Conservation (phyloP, 768 basidiomycete species). For the Strobilomyces echinocephalus region DNA sequence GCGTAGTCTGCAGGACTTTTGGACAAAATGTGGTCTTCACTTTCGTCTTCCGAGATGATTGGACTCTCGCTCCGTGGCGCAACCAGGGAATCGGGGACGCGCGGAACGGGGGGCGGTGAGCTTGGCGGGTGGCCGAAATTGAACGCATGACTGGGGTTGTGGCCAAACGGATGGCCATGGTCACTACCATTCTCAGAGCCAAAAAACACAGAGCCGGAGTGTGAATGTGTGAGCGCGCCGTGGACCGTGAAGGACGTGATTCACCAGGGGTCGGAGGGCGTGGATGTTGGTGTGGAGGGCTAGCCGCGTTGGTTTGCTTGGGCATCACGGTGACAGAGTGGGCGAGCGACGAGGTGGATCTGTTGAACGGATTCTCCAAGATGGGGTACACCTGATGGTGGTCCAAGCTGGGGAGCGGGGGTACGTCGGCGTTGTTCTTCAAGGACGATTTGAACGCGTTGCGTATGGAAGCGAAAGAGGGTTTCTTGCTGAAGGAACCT, state of each 20-base stretch:
- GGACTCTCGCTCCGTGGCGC: slow-evolving; percentile 50
- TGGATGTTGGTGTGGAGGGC: slow-evolving; percentile 43
- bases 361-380: slow-evolving; percentile 78
- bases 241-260: slow-evolving; percentile 26
- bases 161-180: slow-evolving; percentile 41
- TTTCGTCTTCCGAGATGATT: slow-evolving; percentile 56
- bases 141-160: slow-evolving; percentile 24
- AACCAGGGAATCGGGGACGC: slow-evolving; percentile 61
- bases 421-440: slow-evolving; percentile 56
- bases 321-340: slow-evolving; percentile 38
- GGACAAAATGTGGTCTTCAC: slow-evolving; percentile 56
- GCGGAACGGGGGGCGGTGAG: slow-evolving; percentile 76
- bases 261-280: slow-evolving; percentile 61
- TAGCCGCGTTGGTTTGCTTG: slow-evolving; percentile 40
- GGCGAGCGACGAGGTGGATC: slow-evolving; percentile 71
- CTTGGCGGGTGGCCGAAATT: slow-evolving; percentile 31
- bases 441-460: slow-evolving; percentile 71
- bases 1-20: slow-evolving; percentile 87
- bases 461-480: slow-evolving; percentile 81
- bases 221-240: slow-evolving; percentile 69
- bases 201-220: slow-evolving; percentile 70
- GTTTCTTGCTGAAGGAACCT: slow-evolving; percentile 63
- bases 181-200: slow-evolving; percentile 71
- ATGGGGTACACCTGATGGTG: slow-evolving; percentile 58
- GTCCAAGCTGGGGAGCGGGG: slow-evolving; percentile 73